phyloP scores from a whole-genome alignment of 129 eudicot species.

The Gnaphalium uliginosum region DNA sequence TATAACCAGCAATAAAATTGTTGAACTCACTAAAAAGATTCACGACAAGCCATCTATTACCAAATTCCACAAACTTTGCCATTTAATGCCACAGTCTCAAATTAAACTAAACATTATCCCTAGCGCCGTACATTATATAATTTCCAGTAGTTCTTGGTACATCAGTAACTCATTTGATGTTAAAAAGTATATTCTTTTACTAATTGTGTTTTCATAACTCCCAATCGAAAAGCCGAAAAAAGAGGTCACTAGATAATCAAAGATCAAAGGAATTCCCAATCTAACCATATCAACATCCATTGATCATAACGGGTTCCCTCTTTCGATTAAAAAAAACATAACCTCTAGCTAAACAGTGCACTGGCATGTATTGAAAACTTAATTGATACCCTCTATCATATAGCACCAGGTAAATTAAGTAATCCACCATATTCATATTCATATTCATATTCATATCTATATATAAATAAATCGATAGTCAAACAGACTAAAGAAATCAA shows the following conservation, averaged over 20 bases:
- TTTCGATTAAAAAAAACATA: not conserved
- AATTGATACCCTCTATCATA: too few species aligned
- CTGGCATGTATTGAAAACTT: too few species aligned
- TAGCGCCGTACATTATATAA: not conserved
- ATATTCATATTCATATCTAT: not conserved
- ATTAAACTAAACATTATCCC: not conserved
- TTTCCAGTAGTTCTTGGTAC: not conserved
- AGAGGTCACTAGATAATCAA: not conserved
- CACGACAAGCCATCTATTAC: not conserved
- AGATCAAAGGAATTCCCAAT: too few species aligned
- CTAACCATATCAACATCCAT: too few species aligned
- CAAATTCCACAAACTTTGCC: not conserved
- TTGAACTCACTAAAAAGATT: not conserved
- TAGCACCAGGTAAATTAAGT: not conserved
- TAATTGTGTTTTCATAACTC: not conserved
- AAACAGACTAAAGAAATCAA: not conserved
- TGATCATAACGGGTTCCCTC: not conserved
- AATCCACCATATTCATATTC: not conserved
- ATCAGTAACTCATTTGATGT: not conserved
- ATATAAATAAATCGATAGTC: not conserved
- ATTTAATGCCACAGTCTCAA: not conserved
- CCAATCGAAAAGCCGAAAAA: not conserved
- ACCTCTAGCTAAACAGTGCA: not conserved
- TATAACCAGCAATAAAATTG: constrained; percentile 5
- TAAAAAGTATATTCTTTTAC: too few species aligned